Conservation (phyloP, 805 yeast species). For the Nakazawaea holstii region DNA sequence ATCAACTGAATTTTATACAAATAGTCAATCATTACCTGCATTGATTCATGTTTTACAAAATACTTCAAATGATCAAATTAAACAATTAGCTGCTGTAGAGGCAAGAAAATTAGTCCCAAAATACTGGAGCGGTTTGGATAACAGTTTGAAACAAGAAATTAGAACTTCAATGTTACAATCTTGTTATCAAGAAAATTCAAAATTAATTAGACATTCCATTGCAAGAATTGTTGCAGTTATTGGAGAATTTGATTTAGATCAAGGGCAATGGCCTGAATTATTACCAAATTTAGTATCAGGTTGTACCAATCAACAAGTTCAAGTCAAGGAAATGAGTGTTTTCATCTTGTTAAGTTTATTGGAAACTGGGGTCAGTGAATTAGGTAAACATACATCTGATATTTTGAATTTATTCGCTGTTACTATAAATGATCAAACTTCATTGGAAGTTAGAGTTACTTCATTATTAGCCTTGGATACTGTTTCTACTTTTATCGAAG, state of each 20-base stretch:
- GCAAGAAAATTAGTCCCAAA: slow-evolving; percentile 74
- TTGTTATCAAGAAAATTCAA: slow-evolving; percentile 58
- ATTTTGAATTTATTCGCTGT: slow-evolving; percentile 66
- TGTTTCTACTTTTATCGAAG: slow-evolving; percentile 64
- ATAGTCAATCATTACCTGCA: slow-evolving; percentile 71
- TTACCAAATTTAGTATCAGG: slow-evolving; percentile 67
- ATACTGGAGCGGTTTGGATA: slow-evolving; percentile 61
- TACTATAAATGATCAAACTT: slow-evolving; percentile 57
- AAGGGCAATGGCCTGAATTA: slow-evolving; percentile 67
- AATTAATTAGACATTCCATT: slow-evolving; percentile 76
- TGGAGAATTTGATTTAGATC: slow-evolving; percentile 66
- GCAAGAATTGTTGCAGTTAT: slow-evolving; percentile 88
- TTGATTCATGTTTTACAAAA: slow-evolving; percentile 75
- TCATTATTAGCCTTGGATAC: slow-evolving; percentile 76
- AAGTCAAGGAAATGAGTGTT: slow-evolving; percentile 76
- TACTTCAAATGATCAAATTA: slow-evolving; percentile 63
- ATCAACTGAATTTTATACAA: slow-evolving; percentile 67
- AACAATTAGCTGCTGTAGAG: slow-evolving; percentile 95
- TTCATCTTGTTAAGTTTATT: slow-evolving; percentile 73
- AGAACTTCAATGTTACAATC: slow-evolving; percentile 63
- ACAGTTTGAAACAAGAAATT: slow-evolving; percentile 49
- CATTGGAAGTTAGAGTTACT: slow-evolving; percentile 73
- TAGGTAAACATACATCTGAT: slow-evolving; percentile 55
- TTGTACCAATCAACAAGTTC: slow-evolving; percentile 48
- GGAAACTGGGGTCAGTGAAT: slow-evolving; percentile 60